Evolutionary conservation across 805 yeast species (phyloP).

Genomic region (Kodamaea restingae): DNA sequence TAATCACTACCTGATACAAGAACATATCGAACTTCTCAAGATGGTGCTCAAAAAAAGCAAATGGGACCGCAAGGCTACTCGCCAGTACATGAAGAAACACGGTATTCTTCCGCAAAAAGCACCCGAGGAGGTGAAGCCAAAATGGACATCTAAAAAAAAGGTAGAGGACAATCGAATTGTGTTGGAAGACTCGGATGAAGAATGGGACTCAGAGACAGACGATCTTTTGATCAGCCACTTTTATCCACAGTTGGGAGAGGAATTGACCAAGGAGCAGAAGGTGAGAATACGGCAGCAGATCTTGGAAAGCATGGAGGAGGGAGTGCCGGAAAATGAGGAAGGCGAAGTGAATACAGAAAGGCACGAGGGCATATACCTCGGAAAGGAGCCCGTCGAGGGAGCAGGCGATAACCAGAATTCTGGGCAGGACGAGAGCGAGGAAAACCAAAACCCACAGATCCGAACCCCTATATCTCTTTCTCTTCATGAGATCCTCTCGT

Average conservation of each 20-base stretch:
- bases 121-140: slow-evolving; percentile 15
- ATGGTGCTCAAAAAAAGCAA: slow-evolving; percentile 43
- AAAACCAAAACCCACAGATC: slow-evolving; percentile 13
- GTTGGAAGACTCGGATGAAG: slow-evolving; percentile 26
- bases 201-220: slow-evolving; percentile 38
- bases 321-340: slow-evolving; percentile 9
- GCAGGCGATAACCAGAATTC: too few relatives aligned
- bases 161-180: slow-evolving; percentile 11
- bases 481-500: slow-evolving; percentile 5
- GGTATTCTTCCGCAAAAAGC: slow-evolving; percentile 21
- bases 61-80: slow-evolving; percentile 43
- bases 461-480: slow-evolving; percentile 5
- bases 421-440: too few relatives aligned
- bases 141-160: slow-evolving; percentile 34
- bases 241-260: slow-evolving; percentile 35
- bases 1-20: too few relatives aligned
- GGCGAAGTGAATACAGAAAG: slow-evolving; percentile 9
- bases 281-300: slow-evolving; percentile 34
- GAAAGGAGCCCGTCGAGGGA: too few relatives aligned
- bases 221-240: slow-evolving; percentile 38
- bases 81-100: slow-evolving; percentile 37
- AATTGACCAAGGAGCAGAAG: slow-evolving; percentile 32
- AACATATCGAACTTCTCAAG: too few relatives aligned
- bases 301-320: slow-evolving; percentile 19
- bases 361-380: slow-evolving; percentile 1